These are phyloP conservation scores for Colletotrichum noveboracense DNA, from an alignment of 2,329 filamentous ascomycete genomes.

Conservation along the genomic window DNA sequence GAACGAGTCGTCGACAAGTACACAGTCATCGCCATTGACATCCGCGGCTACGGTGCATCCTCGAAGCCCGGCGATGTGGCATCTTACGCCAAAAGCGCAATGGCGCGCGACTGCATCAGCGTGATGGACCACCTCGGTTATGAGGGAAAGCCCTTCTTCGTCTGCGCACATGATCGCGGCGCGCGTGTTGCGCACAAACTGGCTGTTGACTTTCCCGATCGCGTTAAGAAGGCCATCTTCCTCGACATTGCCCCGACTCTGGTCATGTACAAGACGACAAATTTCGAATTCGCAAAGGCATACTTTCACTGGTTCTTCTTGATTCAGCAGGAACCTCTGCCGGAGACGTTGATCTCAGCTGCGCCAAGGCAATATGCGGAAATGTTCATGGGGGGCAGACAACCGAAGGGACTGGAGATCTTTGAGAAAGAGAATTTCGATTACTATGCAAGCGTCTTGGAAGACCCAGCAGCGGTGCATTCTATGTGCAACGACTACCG, in stretches of 20 bases:
- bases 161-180: slow-evolving; percentile 63
- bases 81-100: slow-evolving; percentile 51
- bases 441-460: slow-evolving; percentile 46
- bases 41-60: slow-evolving; percentile 57
- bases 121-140: slow-evolving; percentile 51
- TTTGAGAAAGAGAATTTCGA: slow-evolving; percentile 40
- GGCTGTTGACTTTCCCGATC: slow-evolving; percentile 48
- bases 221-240: slow-evolving; percentile 47
- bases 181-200: slow-evolving; percentile 61
- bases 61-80: slow-evolving; percentile 45
- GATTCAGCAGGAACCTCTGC: slow-evolving; percentile 56
- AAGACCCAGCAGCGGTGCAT: slow-evolving; percentile 46
- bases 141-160: slow-evolving; percentile 38
- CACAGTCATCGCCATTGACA: slow-evolving; percentile 50
- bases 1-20: slow-evolving; percentile 42
- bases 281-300: slow-evolving; percentile 46
- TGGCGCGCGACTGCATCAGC: slow-evolving; percentile 51
- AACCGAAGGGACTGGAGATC: slow-evolving; percentile 37
- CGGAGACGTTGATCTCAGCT: slow-evolving; percentile 49
- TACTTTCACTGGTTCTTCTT: slow-evolving; percentile 68
- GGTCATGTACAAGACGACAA: slow-evolving; percentile 53
- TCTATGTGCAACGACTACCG: slow-evolving; percentile 63
- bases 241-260: slow-evolving; percentile 62
- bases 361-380: slow-evolving; percentile 44
- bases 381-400: slow-evolving; percentile 45